Percentiles rank a stretch among this genome's conserved stretches.
phyloP scores from a whole-genome alignment of 371 early-diverging fungal genomes.

The Sporodiniella umbellata region DNA sequence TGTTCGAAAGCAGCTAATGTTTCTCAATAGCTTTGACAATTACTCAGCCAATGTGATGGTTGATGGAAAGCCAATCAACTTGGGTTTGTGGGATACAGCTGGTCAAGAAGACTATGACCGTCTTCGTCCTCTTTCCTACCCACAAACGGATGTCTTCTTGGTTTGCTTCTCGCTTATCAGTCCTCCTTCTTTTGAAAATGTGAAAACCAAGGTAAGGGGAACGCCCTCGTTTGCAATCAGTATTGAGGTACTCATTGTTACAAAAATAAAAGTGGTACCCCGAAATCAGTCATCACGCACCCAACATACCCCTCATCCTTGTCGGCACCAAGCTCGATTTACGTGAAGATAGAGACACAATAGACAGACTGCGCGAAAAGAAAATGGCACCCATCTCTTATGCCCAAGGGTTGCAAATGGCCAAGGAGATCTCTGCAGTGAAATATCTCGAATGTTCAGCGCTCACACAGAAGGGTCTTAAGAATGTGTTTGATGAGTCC shows the following conservation, averaged over 20 bases:
- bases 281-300: slow-evolving; percentile 92
- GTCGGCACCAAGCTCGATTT: slow-evolving; percentile 98
- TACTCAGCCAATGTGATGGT: slow-evolving; percentile 91
- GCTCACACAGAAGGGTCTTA: slow-evolving; percentile 93
- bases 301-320: slow-evolving; percentile 90
- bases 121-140: slow-evolving; percentile 89
- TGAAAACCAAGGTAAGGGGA: slow-evolving; percentile 65
- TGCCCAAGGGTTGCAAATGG: slow-evolving; percentile 83
- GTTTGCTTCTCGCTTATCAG: slow-evolving; percentile 84
- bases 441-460: slow-evolving; percentile 98
- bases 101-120: slow-evolving; percentile 97
- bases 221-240: too few relatives aligned
- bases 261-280: slow-evolving; percentile 74
- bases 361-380: slow-evolving; percentile 82
- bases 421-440: slow-evolving; percentile 84
- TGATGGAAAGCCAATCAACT: slow-evolving; percentile 88
- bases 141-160: slow-evolving; percentile 89
- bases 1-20: too few relatives aligned
- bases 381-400: slow-evolving; percentile 86
- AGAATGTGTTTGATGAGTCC: slow-evolving; percentile 97
- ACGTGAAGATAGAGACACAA: slow-evolving; percentile 85
- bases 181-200: slow-evolving; percentile 90
- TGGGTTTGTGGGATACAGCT: slow-evolving; percentile 98
- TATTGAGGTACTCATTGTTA: too few relatives aligned
- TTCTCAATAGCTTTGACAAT: slow-evolving; percentile 91